These are phyloP conservation scores for Rhytidhysteron rufulum DNA, from an alignment of 2,329 filamentous ascomycete genomes.

Conservation along the genomic window DNA sequence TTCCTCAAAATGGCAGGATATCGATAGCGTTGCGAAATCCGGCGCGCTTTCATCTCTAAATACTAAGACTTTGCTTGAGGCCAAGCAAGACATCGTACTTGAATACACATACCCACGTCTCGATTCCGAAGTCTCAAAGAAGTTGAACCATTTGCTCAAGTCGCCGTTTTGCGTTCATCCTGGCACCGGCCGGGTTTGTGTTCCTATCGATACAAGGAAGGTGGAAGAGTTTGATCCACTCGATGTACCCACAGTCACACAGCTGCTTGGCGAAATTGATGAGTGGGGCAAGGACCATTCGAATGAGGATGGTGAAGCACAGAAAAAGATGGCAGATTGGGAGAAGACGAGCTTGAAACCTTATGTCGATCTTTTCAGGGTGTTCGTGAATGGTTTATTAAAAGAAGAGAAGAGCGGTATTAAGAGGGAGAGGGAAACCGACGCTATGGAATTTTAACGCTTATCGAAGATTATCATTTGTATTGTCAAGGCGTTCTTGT, in stretches of 20 bases:
- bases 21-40: slow-evolving; percentile 77
- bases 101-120: slow-evolving; percentile 98
- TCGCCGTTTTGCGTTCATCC: slow-evolving; percentile 95
- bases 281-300: slow-evolving; percentile 58
- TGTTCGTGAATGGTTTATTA: slow-evolving; percentile 73
- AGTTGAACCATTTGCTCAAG: slow-evolving; percentile 96
- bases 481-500: no score
- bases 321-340: slow-evolving; percentile 70
- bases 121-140: slow-evolving; percentile 96
- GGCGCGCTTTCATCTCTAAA: slow-evolving; percentile 71
- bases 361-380: slow-evolving; percentile 84
- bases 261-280: slow-evolving; percentile 81
- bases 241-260: slow-evolving; percentile 81
- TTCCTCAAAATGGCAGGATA: slow-evolving; percentile 86
- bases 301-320: slow-evolving; percentile 30
- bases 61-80: slow-evolving; percentile 69
- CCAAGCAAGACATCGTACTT: slow-evolving; percentile 92
- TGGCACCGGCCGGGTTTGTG: slow-evolving; percentile 88
- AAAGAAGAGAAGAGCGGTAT: slow-evolving; percentile 60
- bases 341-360: slow-evolving; percentile 95
- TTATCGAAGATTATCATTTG: no score
- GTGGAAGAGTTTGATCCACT: slow-evolving; percentile 85
- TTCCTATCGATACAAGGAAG: slow-evolving; percentile 75
- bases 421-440: slow-evolving; percentile 54
- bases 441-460: slow-evolving; percentile 65